Percentiles rank a stretch among this genome's conserved stretches.
Evolutionary conservation across 2,329 filamentous ascomycete species (phyloP).

Genomic region (Aureobasidium sp.): DNA sequence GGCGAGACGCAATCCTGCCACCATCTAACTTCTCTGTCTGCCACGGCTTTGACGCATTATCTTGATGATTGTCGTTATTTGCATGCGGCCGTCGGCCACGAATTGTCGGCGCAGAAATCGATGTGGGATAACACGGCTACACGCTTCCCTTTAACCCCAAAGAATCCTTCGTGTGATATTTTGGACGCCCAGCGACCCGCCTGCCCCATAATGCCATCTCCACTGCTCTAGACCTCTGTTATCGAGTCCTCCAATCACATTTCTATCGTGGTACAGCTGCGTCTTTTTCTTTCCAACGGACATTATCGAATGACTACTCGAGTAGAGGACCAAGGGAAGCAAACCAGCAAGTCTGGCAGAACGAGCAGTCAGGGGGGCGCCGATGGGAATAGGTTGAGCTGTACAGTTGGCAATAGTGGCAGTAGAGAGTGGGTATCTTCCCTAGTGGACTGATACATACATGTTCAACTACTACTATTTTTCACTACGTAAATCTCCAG

Average conservation of each 20-base stretch:
- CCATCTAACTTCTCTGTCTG: neutral
- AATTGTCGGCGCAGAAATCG: neutral
- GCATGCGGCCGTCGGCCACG: neutral
- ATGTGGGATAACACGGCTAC: neutral
- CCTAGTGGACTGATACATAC: neutral
- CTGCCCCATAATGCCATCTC: neutral
- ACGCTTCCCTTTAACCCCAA: neutral
- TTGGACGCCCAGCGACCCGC: neutral
- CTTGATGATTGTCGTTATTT: neutral
- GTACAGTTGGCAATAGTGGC: slow-evolving; percentile 4
- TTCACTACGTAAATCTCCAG: neutral
- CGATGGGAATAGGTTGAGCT: neutral
- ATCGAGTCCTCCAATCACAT: neutral
- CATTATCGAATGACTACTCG: neutral
- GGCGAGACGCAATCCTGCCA: neutral
- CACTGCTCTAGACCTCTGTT: neutral
- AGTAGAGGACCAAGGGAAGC: neutral
- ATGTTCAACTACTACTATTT: neutral
- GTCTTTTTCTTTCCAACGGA: neutral
- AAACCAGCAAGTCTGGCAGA: neutral
- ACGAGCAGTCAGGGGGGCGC: neutral
- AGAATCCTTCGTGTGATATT: neutral
- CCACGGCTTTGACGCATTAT: neutral
- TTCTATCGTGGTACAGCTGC: neutral
- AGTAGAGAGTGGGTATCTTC: neutral